A percentile compares a stretch with the other conserved stretches of the same genome.
Conservation (phyloP, 129 eudicot genomes). For the Centrapalus pauciflorus region DNA sequence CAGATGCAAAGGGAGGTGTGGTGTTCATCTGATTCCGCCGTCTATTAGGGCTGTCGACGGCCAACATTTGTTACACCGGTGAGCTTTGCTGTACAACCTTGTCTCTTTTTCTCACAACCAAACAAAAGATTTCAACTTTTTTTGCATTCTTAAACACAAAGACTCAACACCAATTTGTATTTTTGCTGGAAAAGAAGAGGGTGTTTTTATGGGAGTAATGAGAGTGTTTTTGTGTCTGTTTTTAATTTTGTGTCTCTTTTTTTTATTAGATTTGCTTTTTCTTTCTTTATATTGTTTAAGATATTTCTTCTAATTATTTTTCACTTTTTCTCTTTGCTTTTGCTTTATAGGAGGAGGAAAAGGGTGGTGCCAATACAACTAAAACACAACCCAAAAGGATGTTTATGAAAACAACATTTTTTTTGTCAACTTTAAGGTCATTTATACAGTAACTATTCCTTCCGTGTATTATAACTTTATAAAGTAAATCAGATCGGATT, state of each 20-base stretch:
- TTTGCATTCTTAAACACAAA: not conserved
- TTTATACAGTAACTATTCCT: no score
- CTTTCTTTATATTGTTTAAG: constrained; percentile 9
- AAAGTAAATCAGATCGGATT: no score
- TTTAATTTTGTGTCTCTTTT: constrained; percentile 27
- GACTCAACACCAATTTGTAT: not conserved
- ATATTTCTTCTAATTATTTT: constrained; percentile 17
- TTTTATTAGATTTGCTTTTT: constrained; percentile 30
- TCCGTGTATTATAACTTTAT: no score
- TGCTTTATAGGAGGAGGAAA: constrained; percentile 24
- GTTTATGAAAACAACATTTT: no score
- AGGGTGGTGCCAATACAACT: not conserved
- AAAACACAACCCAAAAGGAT: no score
- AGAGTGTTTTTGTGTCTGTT: constrained; percentile 23
- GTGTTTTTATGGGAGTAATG: no score
- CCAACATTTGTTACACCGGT: constrained; percentile 55
- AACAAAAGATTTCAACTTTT: not conserved
- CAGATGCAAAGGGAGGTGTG: constrained; percentile 24
- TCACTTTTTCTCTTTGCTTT: constrained; percentile 27
- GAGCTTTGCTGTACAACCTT: constrained; percentile 43
- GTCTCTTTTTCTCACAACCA: constrained; percentile 26
- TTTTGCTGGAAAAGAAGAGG: constrained; percentile 17
- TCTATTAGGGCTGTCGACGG: constrained; percentile 27
- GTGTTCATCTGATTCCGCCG: constrained; percentile 46
- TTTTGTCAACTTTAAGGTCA: not conserved